These are phyloP conservation scores for Kwoniella botswanensis DNA, from an alignment of 768 basidiomycete species.

Conservation along the genomic window DNA sequence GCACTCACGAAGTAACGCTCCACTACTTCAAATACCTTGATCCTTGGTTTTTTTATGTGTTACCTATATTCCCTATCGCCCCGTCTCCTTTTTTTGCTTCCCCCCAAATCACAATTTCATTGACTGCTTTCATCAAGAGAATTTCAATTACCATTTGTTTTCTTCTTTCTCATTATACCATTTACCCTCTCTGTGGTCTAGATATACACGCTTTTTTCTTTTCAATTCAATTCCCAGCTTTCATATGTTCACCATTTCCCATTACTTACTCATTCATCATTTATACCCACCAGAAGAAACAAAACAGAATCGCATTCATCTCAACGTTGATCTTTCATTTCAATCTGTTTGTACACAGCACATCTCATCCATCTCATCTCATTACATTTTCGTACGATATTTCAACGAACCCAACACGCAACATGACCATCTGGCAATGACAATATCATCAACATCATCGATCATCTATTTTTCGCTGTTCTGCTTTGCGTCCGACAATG, in stretches of 20 bases:
- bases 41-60: conserved; percentile 18
- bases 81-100: not conserved
- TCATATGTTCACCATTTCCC: not conserved
- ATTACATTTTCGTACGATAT: not conserved
- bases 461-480: not conserved
- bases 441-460: not conserved
- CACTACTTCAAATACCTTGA: conserved; percentile 7
- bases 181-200: conserved; percentile 13
- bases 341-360: not conserved
- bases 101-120: not conserved
- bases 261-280: not conserved
- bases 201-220: not conserved
- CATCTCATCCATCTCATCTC: not conserved
- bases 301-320: not conserved
- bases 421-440: not conserved
- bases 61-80: conserved; percentile 9
- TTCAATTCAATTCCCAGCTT: not conserved
- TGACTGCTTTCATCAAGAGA: not conserved
- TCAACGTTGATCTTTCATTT: not conserved
- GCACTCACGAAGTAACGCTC: not conserved
- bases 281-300: not conserved
- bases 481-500: not conserved
- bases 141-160: not conserved
- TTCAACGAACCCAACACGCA: not conserved
- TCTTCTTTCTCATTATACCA: not conserved